Evolutionary conservation across 2,329 filamentous ascomycete species (phyloP), one percentile per base, ranked within the genome.

Genomic region (Penicillium polonicum): DNA sequence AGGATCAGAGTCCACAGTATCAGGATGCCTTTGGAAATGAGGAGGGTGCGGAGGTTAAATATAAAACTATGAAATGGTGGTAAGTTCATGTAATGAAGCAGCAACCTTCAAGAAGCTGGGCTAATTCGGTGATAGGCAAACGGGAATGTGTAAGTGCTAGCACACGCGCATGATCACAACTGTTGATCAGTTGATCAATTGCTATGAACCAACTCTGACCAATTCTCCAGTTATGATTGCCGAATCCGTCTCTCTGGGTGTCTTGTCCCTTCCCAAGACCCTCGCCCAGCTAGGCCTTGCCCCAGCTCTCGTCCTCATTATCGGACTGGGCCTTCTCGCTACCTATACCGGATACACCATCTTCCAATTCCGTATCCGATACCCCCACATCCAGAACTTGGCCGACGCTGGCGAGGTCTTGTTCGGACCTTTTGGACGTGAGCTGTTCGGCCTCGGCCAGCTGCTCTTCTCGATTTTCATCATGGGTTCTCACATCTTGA

Each of bases 401-500:
- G 85, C 86, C 23, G 88, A 91, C 66, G 87, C 85, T 7, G 87
- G 86, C 1, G 76, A 81, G 42, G 76, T 89, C 57, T 78, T 90
- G 50, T 78, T 82, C 62, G 88, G 88, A 15, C 74, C 74, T 9
- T 76, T 84, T 41, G 86, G 85, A 1, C 82, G 85, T 57, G 85
- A 88, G 69, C 63, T 90, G 25, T 79, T 88, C 44, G 86, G 85
- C 25, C 74, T 79, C 57, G 85, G 83, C 64, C 86, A 88, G 64
- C 74, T 82, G 2, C 73, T 89, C 25, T 85, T 89, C 71, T 78
- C 89, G 31, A 77, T 88, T 60, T 88, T 90, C 75, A 83, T 88
- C 60, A 85, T 88, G 72, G 87, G 82, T 33, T 88, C 86, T n/a
- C 88, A 91, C 72, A 81, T 88, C 55, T 75, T 90, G 61, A 88